Evolutionary conservation across 306 rosid species (phyloP), one percentile per base, ranked within the genome.

Genomic region (Malus domestica): DNA sequence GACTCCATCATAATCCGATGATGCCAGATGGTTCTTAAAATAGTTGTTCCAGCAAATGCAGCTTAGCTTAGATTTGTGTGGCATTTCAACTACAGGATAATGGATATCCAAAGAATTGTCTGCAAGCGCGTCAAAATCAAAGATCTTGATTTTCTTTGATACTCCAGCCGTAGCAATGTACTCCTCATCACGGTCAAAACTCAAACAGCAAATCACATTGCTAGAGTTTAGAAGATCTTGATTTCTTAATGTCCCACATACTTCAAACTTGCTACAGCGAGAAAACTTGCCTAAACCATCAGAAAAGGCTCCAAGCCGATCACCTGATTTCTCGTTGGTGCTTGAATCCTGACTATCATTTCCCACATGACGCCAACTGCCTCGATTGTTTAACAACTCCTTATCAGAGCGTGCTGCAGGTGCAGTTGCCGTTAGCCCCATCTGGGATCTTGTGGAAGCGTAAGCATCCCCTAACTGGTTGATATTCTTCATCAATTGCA

Each of bases 1-100:
- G 68, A 75, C 87, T 54, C 97, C 97, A 29, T 91, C 97, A 62
- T 89, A 89, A 78, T 91, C 93, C 23, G 92, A 78, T 75, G 97
- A 87, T 35, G 94, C 94, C 52, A 91, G 82, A 85, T 87, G 86
- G 84, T 84, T 91, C 87, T 82, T 91, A 63, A 91, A 74, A 83
- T 89, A 91, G 85, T 74, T 86, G 83, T 86, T 91, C 97, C 97
- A 91, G 88, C 89, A 84, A 80, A 91, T 85, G 77, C 89, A 83
- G 76, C 90, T 91, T 35, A 89, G 84, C 84, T 72, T 91, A 74
- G 97, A 91, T 68, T 81, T 84, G 86, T 86, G 88, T 70, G 89
- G 71, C 84, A 91, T 84, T 85, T 91, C 97, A 80, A 79, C 86
- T 1, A 75, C 89, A 40, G 94, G 97, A 79, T 91, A 91, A 86